Conservation (phyloP, 345 rosid species). For the Laguncularia racemosa region DNA sequence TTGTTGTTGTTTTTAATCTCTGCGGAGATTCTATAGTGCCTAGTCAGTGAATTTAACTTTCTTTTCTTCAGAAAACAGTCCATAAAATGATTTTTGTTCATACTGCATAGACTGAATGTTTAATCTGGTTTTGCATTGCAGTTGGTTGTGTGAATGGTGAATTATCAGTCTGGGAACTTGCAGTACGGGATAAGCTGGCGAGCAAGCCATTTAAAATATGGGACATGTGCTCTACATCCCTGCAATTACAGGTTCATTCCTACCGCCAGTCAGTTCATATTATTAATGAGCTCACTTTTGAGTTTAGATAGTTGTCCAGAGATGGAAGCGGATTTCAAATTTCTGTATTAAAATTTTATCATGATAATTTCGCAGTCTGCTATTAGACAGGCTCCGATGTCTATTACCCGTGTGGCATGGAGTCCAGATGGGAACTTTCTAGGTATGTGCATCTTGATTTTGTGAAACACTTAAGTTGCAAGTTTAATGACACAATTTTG, state of each 20-base stretch:
- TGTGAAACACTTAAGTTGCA: neutral
- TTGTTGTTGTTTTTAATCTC: slow-evolving; percentile 1
- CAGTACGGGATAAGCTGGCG: slow-evolving; percentile 48
- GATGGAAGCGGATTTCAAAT: neutral
- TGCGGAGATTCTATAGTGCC: neutral
- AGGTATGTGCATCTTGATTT: slow-evolving; percentile 10
- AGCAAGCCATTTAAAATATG: slow-evolving; percentile 71
- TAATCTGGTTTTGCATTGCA: slow-evolving; percentile 29
- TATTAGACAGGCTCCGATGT: slow-evolving; percentile 29
- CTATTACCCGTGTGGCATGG: slow-evolving; percentile 62
- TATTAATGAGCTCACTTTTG: neutral
- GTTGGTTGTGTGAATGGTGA: slow-evolving; percentile 82
- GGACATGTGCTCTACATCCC: slow-evolving; percentile 46
- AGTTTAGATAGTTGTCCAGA: neutral
- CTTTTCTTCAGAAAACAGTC: no score
- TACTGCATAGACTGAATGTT: neutral
- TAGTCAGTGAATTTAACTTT: no score
- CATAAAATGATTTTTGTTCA: no score
- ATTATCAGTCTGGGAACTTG: slow-evolving; percentile 73
- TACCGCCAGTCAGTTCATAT: no score
- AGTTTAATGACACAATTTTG: neutral
- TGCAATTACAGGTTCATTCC: slow-evolving; percentile 54
- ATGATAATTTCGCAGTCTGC: slow-evolving; percentile 28
- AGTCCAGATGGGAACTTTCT: slow-evolving; percentile 59
- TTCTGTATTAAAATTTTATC: neutral